A percentile compares a stretch with the other conserved stretches of the same genome.
Evolutionary conservation across 1,284 basidiomycete species (phyloP).

Genomic region (Naganishia cerealis): DNA sequence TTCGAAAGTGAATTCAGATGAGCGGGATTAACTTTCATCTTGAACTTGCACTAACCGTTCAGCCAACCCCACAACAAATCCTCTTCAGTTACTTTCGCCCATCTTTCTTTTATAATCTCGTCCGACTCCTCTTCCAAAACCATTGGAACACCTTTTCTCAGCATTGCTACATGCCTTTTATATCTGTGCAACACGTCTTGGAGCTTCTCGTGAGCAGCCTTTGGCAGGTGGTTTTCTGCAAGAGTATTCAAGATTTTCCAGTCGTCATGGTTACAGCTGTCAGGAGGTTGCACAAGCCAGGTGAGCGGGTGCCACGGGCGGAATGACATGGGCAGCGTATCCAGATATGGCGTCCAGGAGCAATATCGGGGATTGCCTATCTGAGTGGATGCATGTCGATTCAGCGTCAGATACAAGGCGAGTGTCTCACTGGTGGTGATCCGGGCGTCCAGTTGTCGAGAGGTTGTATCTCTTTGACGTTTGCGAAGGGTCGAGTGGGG

Average conservation of each 20-base stretch:
- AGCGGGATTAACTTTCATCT: slow-evolving; percentile 19
- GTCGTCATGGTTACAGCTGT: not conserved
- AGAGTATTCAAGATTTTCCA: slow-evolving; percentile 41
- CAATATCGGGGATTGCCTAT: slow-evolving; percentile 32
- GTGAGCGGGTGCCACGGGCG: slow-evolving; percentile 68
- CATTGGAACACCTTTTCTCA: slow-evolving; percentile 31
- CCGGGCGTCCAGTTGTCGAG: slow-evolving; percentile 32
- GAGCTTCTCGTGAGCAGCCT: slow-evolving; percentile 59
- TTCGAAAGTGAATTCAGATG: slow-evolving; percentile 25
- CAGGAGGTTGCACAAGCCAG: slow-evolving; percentile 60
- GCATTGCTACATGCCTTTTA: slow-evolving; percentile 61
- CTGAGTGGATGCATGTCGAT: slow-evolving; percentile 32
- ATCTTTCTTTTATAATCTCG: slow-evolving; percentile 2
- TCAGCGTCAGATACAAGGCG: slow-evolving; percentile 64
- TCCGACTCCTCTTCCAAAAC: slow-evolving; percentile 1
- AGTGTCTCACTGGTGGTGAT: slow-evolving; percentile 63
- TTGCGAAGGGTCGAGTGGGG: slow-evolving; percentile 1
- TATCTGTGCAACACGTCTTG: slow-evolving; percentile 60
- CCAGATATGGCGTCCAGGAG: slow-evolving; percentile 73
- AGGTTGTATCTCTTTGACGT: slow-evolving; percentile 18
- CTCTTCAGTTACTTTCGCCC: slow-evolving; percentile 39
- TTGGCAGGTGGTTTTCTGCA: slow-evolving; percentile 56
- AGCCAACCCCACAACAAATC: slow-evolving; percentile 83
- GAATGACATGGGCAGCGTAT: slow-evolving; percentile 68
- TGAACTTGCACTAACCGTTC: slow-evolving; percentile 60